phyloP scores from a whole-genome alignment of 2,329 filamentous ascomycete genomes.

The Neofusicoccum umdonicola region DNA sequence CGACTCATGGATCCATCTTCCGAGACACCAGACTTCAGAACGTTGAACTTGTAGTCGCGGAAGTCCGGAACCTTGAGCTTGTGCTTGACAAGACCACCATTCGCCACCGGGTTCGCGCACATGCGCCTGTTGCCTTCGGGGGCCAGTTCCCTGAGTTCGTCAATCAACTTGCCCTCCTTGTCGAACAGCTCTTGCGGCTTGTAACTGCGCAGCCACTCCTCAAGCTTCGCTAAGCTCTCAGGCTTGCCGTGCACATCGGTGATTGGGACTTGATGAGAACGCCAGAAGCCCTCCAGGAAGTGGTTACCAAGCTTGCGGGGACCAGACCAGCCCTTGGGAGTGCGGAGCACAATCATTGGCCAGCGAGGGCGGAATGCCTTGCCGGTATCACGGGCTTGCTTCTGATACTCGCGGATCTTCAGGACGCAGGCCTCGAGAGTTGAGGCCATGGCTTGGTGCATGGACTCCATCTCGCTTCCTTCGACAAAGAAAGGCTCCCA shows the following conservation, averaged over 20 bases:
- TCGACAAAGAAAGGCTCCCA: constrained; percentile 81
- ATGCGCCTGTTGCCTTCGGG: constrained; percentile 67
- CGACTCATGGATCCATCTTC: constrained; percentile 66
- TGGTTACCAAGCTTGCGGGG: constrained; percentile 70
- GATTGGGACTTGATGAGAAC: constrained; percentile 74
- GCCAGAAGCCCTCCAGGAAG: constrained; percentile 74
- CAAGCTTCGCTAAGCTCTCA: constrained; percentile 64
- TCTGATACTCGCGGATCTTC: constrained; percentile 68
- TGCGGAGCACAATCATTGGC: constrained; percentile 77
- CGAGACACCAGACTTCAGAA: constrained; percentile 59
- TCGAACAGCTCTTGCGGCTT: constrained; percentile 70
- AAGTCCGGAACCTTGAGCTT: constrained; percentile 70
- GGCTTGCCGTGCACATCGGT: constrained; percentile 66
- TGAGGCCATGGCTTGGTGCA: constrained; percentile 80
- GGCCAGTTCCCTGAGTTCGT: constrained; percentile 62
- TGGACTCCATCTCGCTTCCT: constrained; percentile 67
- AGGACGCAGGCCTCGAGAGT: constrained; percentile 70
- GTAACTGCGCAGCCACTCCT: constrained; percentile 76
- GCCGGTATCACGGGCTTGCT: constrained; percentile 67
- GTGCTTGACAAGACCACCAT: constrained; percentile 66
- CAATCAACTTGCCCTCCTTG: constrained; percentile 60
- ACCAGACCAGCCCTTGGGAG: constrained; percentile 77
- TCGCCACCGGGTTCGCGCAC: constrained; percentile 74
- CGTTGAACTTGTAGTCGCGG: constrained; percentile 61
- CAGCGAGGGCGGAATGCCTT: constrained; percentile 69